phyloP scores from a whole-genome alignment of 257 asterid genomes.

The Anisodus tanguticus region DNA sequence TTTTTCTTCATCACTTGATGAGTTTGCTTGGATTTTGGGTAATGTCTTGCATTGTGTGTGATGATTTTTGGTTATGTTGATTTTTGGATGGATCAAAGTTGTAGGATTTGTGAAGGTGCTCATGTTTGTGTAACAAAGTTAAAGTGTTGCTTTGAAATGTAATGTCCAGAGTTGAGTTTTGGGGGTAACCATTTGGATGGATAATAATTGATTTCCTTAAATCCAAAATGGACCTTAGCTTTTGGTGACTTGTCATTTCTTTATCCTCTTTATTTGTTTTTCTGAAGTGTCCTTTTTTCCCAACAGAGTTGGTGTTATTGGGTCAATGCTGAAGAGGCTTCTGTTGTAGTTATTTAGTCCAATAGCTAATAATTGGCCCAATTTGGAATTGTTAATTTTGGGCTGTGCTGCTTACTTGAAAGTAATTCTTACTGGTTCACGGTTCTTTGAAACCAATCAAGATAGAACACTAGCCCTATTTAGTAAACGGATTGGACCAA shows the following conservation, averaged over 20 bases:
- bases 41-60: constrained; percentile 1
- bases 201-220: constrained; percentile 17
- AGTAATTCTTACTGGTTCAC: neutral
- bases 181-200: constrained; percentile 33
- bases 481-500: neutral
- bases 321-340: neutral
- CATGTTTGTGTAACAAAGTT: constrained; percentile 41
- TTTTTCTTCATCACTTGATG: constrained; percentile 34
- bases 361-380: neutral
- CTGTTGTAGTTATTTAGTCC: neutral
- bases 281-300: neutral
- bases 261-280: constrained; percentile 47
- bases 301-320: neutral
- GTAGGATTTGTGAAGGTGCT: constrained; percentile 52
- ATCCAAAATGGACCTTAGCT: constrained; percentile 54
- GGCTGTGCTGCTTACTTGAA: neutral
- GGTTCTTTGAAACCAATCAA: neutral
- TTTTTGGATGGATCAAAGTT: constrained; percentile 47
- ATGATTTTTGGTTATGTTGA: constrained; percentile 36
- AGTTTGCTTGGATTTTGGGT: constrained; percentile 44
- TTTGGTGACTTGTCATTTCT: constrained; percentile 52
- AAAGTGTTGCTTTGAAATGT: neutral
- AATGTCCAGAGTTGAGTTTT: constrained; percentile 1
- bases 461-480: neutral
- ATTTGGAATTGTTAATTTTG: neutral